phyloP scores from a whole-genome alignment of 257 asterid genomes.

The Solanum megistacrolobum region DNA sequence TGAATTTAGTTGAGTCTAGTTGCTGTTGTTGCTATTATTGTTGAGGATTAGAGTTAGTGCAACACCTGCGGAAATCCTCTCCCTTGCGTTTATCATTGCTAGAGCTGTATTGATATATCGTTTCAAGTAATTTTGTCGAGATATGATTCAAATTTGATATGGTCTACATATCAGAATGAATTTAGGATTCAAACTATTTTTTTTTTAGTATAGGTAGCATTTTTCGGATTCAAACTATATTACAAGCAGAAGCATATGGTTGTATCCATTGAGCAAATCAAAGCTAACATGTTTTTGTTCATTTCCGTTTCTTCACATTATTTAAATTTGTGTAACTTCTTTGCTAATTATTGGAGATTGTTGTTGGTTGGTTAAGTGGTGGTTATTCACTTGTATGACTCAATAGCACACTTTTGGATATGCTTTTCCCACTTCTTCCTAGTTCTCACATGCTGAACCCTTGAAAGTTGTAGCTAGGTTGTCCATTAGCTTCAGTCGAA shows the following conservation, averaged over 20 bases:
- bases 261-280: background rate
- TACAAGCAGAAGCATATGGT: background rate
- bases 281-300: background rate
- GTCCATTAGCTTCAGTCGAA: background rate
- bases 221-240: background rate
- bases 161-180: background rate
- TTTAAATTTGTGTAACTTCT: background rate
- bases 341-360: background rate
- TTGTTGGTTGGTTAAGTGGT: background rate
- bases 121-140: background rate
- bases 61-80: background rate
- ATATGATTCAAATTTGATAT: background rate
- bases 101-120: background rate
- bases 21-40: background rate
- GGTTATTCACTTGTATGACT: background rate
- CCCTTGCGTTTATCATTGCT: background rate
- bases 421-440: background rate
- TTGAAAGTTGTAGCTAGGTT: background rate
- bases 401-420: background rate
- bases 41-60: background rate
- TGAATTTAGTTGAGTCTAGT: background rate
- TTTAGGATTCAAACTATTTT: background rate
- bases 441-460: background rate
- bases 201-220: background rate
- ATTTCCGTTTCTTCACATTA: background rate